Base-by-base conservation (phyloP, 306 rosid species). In the Chamaecrista fasciculata region DNA sequence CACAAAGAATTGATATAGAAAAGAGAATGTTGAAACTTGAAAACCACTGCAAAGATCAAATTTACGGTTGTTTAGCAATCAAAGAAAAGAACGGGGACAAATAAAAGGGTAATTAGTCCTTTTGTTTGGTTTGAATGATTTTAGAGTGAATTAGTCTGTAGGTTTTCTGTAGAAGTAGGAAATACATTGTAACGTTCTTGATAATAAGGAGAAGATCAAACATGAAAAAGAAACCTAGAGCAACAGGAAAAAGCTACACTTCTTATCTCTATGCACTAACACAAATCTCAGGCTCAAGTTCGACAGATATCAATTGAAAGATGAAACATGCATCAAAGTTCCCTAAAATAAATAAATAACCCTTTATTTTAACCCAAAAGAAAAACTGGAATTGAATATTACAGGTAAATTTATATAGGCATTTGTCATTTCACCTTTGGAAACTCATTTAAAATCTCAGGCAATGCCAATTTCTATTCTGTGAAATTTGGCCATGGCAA, bases 381-480 rank as follows among this genome's bases (percentile, higher is more conserved):
- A 51, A 21, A 6, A 23, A 52, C 59, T 11, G 29, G 21, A 51
- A 60, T 56, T 18, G 60, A 37, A 20, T 20, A n/a, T 31, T 50
- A 63, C 21, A 10, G 0, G 16, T 23, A 18, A 18, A 36, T 21
- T 36, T 28, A 6, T 7, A 21, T 29, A 28, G 40, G 65, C 33
- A 33, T 24, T 49, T 69, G 33, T 12, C 33, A 64, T 40, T 24
- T 34, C 39, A 19, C 7, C 20, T 46, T 57, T 67, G 18, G 67
- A 49, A 34, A 28, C 66, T 50, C 69, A 33, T 42, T 26, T 75
- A 42, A 33, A 70, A 59, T 31, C 48, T 36, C 59, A 52, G 64
- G 66, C 36, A 23, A 1, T 3, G 15, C 64, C 42, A 25, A 65
- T 71, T 67, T 25, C 37, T 52, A 69, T 16, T 55, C 62, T 42